Evolutionary conservation across 148 eudicot species (phyloP).

Genomic region (Dysphania ambrosioides): DNA sequence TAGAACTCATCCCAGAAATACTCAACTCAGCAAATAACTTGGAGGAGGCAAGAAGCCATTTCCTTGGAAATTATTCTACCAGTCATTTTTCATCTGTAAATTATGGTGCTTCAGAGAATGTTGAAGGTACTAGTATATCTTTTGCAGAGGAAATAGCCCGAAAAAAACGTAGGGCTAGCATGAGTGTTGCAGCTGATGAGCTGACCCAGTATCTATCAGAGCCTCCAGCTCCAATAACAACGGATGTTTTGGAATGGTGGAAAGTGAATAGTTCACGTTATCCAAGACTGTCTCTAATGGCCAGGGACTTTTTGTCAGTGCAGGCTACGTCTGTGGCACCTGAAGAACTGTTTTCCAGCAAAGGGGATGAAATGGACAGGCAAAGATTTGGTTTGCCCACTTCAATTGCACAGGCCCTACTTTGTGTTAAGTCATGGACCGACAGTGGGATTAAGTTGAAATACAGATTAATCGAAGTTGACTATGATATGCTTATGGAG

Average conservation of each 20-base stretch:
- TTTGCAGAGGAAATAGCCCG: conserved; percentile 94
- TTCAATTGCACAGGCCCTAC: conserved; percentile 35
- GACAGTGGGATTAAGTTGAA: conserved; percentile 57
- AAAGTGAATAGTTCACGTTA: conserved; percentile 63
- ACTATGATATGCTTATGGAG: conserved; percentile 66
- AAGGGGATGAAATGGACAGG: conserved; percentile 61
- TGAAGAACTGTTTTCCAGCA: conserved; percentile 61
- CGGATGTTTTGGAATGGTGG: conserved; percentile 87
- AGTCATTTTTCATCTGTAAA: conserved; percentile 47
- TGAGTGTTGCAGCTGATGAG: conserved; percentile 57
- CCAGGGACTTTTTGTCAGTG: conserved; percentile 70
- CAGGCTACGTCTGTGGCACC: conserved; percentile 67
- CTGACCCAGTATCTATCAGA: conserved; percentile 74
- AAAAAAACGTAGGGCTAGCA: conserved; percentile 64
- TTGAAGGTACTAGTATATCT: conserved; percentile 52
- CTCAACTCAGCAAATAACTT: conserved; percentile 56
- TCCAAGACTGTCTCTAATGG: conserved; percentile 76
- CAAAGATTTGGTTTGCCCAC: conserved; percentile 43
- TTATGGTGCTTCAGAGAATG: conserved; percentile 45
- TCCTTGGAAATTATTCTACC: conserved; percentile 59
- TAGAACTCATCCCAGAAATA: conserved; percentile 69
- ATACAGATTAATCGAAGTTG: conserved; percentile 55
- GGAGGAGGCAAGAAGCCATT: conserved; percentile 60
- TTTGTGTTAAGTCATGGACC: conserved; percentile 69
- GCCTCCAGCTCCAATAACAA: conserved; percentile 66